Evolutionary conservation across 495 filamentous ascomycete species (phyloP), one percentile per base, ranked within the genome.

Genomic region (Podospora appendiculata): DNA sequence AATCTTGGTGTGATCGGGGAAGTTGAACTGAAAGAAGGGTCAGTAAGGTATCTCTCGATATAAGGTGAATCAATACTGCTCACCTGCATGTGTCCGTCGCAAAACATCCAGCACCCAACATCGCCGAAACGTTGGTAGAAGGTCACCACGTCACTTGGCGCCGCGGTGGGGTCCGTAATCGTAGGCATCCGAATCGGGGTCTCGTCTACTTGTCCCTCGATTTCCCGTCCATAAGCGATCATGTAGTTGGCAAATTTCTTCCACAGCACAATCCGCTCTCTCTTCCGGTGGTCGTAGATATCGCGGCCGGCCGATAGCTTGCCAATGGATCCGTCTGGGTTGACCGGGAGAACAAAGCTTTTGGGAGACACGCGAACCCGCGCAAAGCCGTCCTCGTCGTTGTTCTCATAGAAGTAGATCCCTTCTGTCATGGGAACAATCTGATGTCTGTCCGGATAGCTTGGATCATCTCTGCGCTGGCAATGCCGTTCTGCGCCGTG

Each of bases 171-270:
- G 47, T 65, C 78, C 67, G 66, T 79, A 63, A 67, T 76, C 62
- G 50, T 78, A 64, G 55, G 84, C 58, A 45, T 75, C 68, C 61
- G 81, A 66, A 63, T 50, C n/a, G 65, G 62, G 13, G 53, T 64
- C 47, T 75, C 74, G 51, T 80, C 50, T 62, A 57, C 33, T 47
- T 46, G 51, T 50, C 65, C 56, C 52, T 79, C 71, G 54, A 78
- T 71, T 55, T 81, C 78, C 44, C 77, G 70, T 1, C 78, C 78
- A 49, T 74, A 76, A 6, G 73, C 68, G 54, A 84, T 84, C 93
- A 98, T 97, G 65, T 97, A 98, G 63, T 89, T 89, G 49, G 87
- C 90, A 59, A 96, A 96, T 61, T 92, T 90, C 61, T 87, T 87
- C 78, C 92, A 95, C 40, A 96, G 72, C 39, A 85, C 81, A 50